Evolutionary conservation across 768 basidiomycete species (phyloP).

Genomic region (Pleurotus tuoliensis): DNA sequence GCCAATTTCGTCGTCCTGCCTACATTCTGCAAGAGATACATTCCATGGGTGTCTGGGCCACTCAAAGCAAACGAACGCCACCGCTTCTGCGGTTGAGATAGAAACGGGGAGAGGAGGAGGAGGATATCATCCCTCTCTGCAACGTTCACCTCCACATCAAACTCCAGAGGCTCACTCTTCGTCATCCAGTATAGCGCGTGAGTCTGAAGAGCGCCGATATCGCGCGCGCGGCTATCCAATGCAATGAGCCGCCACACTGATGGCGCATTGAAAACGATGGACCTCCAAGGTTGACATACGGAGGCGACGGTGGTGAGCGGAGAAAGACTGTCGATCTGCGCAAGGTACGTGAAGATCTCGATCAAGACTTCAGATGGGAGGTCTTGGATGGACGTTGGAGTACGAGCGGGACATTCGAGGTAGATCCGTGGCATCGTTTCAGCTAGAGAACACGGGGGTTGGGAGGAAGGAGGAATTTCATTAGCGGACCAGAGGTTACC

Average conservation of each 20-base stretch:
- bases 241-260: slow-evolving; percentile 56
- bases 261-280: slow-evolving; percentile 50
- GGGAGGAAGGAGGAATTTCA: not conserved
- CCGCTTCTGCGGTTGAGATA: slow-evolving; percentile 45
- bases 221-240: slow-evolving; percentile 39
- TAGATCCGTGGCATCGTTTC: slow-evolving; percentile 4
- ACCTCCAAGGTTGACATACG: slow-evolving; percentile 60
- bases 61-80: slow-evolving; percentile 52
- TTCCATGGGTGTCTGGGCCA: slow-evolving; percentile 34
- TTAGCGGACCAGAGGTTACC: not conserved
- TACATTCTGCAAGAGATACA: slow-evolving; percentile 16
- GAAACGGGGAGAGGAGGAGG: slow-evolving; percentile 60
- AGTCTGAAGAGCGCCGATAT: slow-evolving; percentile 33
- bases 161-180: slow-evolving; percentile 48
- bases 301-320: slow-evolving; percentile 42
- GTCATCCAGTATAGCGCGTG: slow-evolving; percentile 53
- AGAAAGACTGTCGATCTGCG: slow-evolving; percentile 38
- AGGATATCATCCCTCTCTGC: slow-evolving; percentile 48
- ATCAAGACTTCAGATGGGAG: slow-evolving; percentile 63
- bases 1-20: not conserved
- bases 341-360: slow-evolving; percentile 52
- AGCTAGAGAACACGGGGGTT: not conserved
- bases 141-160: slow-evolving; percentile 51
- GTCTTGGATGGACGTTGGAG: slow-evolving; percentile 18
- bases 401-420: not conserved